Conservation (phyloP, 2,329 filamentous ascomycete genomes). For the Blumeria hordei region DNA sequence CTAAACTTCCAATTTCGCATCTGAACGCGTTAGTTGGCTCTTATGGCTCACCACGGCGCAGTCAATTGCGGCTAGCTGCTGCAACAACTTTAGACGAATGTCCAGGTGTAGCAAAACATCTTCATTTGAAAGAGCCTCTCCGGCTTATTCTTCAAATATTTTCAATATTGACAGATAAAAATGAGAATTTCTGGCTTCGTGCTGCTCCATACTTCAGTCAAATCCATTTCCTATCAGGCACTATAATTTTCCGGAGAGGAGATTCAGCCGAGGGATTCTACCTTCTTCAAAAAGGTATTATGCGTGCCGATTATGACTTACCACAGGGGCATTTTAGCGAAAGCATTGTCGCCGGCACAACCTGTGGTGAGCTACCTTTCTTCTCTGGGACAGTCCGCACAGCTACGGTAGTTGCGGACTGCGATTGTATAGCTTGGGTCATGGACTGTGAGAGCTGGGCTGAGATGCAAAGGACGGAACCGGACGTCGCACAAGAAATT, state of each 20-base stretch:
- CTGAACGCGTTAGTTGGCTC: constrained; percentile 23
- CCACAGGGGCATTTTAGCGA: constrained; percentile 78
- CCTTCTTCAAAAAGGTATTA: constrained; percentile 66
- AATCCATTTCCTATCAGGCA: constrained; percentile 41
- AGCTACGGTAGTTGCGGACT: constrained; percentile 64
- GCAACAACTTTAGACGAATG: constrained; percentile 45
- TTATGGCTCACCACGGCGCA: constrained; percentile 56
- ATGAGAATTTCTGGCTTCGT: constrained; percentile 89
- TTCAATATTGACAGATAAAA: constrained; percentile 59
- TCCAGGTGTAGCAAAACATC: constrained; percentile 43
- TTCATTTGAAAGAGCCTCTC: constrained; percentile 70
- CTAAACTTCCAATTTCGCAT: constrained; percentile 13
- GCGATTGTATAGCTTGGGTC: constrained; percentile 61
- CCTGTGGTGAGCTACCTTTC: constrained; percentile 88
- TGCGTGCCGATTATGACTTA: constrained; percentile 73
- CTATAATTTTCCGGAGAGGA: constrained; percentile 53
- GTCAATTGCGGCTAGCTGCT: constrained; percentile 56
- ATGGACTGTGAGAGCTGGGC: constrained; percentile 51
- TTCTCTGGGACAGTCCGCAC: constrained; percentile 78
- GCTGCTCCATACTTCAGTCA: constrained; percentile 51
- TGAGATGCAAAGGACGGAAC: constrained; percentile 43
- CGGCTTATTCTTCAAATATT: constrained; percentile 91
- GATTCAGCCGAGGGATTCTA: constrained; percentile 68
- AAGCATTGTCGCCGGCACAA: constrained; percentile 80
- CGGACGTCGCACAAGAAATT: constrained; percentile 61